A percentile compares a stretch with the other conserved stretches of the same genome.
Conservation (phyloP, 78 protist genomes). For the Tieghemostelium lacteum region DNA sequence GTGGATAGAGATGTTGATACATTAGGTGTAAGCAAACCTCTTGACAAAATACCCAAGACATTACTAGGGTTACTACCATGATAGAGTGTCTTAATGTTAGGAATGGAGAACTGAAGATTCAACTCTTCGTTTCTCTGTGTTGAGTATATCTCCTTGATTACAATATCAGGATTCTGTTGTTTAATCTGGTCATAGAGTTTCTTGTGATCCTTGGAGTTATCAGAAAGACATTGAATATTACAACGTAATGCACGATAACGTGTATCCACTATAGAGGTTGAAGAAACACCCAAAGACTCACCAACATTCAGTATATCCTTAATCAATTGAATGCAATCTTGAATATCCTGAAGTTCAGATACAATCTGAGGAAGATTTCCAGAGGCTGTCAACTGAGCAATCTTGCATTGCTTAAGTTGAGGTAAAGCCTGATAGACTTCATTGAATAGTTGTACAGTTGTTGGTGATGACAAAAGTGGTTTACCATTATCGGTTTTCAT, state of each 20-base stretch:
- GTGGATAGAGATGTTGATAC: constrained; percentile 30
- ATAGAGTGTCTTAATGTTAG: constrained; percentile 43
- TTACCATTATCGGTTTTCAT: neutral
- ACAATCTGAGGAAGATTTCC: neutral
- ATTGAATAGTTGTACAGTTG: neutral
- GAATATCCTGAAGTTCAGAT: constrained; percentile 18
- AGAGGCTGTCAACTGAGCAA: neutral
- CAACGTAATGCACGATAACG: constrained; percentile 48
- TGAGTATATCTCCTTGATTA: constrained; percentile 9
- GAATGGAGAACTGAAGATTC: neutral
- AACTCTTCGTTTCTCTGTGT: constrained; percentile 42
- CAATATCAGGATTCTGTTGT: neutral
- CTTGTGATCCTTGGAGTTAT: constrained; percentile 22
- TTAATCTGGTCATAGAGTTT: constrained; percentile 5
- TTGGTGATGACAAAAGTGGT: neutral
- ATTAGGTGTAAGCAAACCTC: constrained; percentile 74
- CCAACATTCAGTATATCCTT: constrained; percentile 65
- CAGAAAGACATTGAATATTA: neutral
- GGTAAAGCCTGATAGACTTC: constrained; percentile 13
- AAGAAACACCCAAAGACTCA: constrained; percentile 56
- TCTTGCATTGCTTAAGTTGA: constrained; percentile 6
- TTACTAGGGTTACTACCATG: constrained; percentile 73
- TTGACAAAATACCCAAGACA: constrained; percentile 62
- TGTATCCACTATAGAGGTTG: neutral
- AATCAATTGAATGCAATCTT: constrained; percentile 59